Percentiles rank a stretch among this genome's conserved stretches.
Conservation (phyloP, 2,329 filamentous ascomycete species). For the Ceratocystis colombiana region DNA sequence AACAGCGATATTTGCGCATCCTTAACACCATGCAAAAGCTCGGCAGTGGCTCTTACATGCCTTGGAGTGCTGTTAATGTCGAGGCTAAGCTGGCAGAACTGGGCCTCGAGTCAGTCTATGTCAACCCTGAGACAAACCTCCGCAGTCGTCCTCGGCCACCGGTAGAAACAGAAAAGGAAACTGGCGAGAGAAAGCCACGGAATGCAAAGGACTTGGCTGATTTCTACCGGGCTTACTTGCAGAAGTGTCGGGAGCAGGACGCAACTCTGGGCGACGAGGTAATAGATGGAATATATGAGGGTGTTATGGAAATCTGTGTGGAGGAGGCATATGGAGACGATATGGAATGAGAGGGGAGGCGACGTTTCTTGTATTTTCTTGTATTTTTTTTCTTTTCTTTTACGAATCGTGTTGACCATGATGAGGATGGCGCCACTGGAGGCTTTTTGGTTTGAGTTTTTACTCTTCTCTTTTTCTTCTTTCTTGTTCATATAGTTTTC, state of each 20-base stretch:
- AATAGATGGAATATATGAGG: neutral
- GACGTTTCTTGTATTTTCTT: neutral
- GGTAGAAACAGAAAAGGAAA: slow-evolving; percentile 28
- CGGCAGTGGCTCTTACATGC: slow-evolving; percentile 41
- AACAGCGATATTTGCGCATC: slow-evolving; percentile 37
- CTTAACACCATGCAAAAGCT: slow-evolving; percentile 40
- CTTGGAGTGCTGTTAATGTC: slow-evolving; percentile 43
- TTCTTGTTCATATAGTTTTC: neutral
- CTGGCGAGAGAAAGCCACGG: neutral
- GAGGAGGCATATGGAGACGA: neutral
- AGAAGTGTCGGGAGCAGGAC: neutral
- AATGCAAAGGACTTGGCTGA: neutral
- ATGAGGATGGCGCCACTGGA: neutral
- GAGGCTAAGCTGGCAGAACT: slow-evolving; percentile 42
- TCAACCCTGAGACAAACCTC: neutral
- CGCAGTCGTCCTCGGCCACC: slow-evolving; percentile 25
- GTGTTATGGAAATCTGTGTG: neutral
- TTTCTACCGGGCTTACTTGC: neutral
- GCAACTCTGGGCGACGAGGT: neutral
- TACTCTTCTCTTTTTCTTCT: neutral
- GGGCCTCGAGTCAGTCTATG: slow-evolving; percentile 38
- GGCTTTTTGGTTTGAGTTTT: neutral
- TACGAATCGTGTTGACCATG: neutral
- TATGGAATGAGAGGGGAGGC: neutral
- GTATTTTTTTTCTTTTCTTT: neutral